Evolutionary conservation across 2,329 filamentous ascomycete species (phyloP).

Genomic region (Colletotrichum sp.): DNA sequence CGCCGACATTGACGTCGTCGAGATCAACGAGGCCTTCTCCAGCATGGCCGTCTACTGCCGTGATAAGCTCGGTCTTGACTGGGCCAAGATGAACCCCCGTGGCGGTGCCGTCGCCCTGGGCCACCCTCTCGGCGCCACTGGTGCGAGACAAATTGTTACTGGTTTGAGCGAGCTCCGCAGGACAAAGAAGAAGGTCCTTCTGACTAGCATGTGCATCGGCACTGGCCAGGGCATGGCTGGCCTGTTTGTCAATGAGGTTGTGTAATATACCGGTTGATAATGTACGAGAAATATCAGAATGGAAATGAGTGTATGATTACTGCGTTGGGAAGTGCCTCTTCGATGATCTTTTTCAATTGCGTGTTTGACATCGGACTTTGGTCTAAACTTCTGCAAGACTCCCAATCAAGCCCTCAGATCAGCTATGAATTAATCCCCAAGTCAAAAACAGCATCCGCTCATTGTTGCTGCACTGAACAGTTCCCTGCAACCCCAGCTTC

Average conservation of each 20-base stretch:
- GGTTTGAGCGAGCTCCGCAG: constrained; percentile 84
- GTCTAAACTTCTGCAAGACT: neutral
- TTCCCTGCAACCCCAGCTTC: constrained; percentile 10
- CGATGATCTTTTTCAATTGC: neutral
- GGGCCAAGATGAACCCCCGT: constrained; percentile 79
- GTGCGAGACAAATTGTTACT: constrained; percentile 84
- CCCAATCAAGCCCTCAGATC: neutral
- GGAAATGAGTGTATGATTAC: neutral
- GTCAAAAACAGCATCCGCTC: constrained; percentile 3
- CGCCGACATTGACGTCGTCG: constrained; percentile 85
- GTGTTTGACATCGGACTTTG: neutral
- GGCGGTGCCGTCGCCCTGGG: constrained; percentile 85
- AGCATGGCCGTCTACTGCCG: constrained; percentile 97
- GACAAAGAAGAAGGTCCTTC: constrained; percentile 85
- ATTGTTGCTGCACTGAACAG: constrained; percentile 12
- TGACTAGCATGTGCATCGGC: constrained; percentile 90
- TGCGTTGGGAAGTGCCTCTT: neutral
- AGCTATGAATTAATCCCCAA: constrained; percentile 15
- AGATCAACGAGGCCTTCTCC: constrained; percentile 97
- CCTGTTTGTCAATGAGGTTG: constrained; percentile 64
- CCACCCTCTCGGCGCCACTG: constrained; percentile 82
- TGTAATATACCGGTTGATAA: constrained; percentile 3
- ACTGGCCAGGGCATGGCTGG: constrained; percentile 74
- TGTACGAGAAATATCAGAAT: constrained; percentile 2
- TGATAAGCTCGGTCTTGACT: constrained; percentile 72